Percentiles rank a stretch among this genome's conserved stretches.
Evolutionary conservation across 1,284 basidiomycete genomes (phyloP).

Genomic region (Cutaneotrichosporon sp.): DNA sequence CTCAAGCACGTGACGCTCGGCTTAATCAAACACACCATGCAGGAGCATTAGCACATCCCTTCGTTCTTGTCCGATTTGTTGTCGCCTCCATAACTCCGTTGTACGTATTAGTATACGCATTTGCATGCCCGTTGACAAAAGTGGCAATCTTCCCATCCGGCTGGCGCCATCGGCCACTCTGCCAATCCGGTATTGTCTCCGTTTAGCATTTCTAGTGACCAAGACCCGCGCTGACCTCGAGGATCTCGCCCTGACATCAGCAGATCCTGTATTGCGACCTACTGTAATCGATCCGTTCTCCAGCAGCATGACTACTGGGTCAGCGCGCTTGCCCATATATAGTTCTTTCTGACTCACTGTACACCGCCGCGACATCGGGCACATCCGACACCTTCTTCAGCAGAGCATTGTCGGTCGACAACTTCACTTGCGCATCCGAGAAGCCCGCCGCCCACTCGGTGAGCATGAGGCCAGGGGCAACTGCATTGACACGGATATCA

Average conservation of each 20-base stretch:
- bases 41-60: too few species aligned
- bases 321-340: not conserved
- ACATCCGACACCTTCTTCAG: conserved; percentile 17
- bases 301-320: conserved; percentile 9
- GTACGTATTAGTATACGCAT: too few species aligned
- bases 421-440: conserved; percentile 14
- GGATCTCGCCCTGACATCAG: conserved; percentile 14
- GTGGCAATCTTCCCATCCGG: too few species aligned
- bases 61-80: too few species aligned
- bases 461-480: conserved; percentile 24
- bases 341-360: too few species aligned
- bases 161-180: too few species aligned
- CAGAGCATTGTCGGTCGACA: conserved; percentile 5
- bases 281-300: conserved; percentile 18
- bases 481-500: conserved; percentile 22
- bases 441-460: conserved; percentile 28
- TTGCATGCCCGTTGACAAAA: too few species aligned
- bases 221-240: conserved; percentile 11
- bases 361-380: conserved; percentile 17
- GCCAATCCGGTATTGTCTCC: too few species aligned
- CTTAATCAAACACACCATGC: too few species aligned
- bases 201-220: too few species aligned
- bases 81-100: too few species aligned
- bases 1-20: too few species aligned
- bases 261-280: not conserved